Percentiles rank a stretch among this genome's conserved stretches.
These are phyloP conservation scores for Lenzites betulinus DNA, from an alignment of 768 basidiomycete genomes.

Conservation along the genomic window DNA sequence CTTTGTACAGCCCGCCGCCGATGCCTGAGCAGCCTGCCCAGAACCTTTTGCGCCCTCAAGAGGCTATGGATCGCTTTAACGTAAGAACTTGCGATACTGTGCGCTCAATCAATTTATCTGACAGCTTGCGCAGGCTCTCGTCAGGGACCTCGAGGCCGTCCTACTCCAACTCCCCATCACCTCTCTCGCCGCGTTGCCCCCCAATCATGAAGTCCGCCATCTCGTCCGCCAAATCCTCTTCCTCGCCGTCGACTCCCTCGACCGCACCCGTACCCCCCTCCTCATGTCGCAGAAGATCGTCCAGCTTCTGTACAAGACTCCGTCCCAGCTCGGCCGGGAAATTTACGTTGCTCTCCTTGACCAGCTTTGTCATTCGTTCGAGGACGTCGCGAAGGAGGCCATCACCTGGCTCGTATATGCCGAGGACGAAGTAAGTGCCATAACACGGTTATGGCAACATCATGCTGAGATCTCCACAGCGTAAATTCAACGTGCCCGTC, in stretches of 20 bases:
- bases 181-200: slow-evolving; percentile 68
- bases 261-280: slow-evolving; percentile 84
- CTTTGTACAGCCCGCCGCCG: slow-evolving; percentile 63
- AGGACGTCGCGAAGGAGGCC: slow-evolving; percentile 95
- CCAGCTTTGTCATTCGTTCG: slow-evolving; percentile 84
- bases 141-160: slow-evolving; percentile 77
- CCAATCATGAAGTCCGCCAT: slow-evolving; percentile 84
- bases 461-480: slow-evolving; percentile 47
- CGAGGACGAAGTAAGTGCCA: slow-evolving; percentile 79
- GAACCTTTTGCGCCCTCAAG: slow-evolving; percentile 63
- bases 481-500: slow-evolving; percentile 95
- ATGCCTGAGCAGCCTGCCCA: slow-evolving; percentile 52
- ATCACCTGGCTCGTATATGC: slow-evolving; percentile 96
- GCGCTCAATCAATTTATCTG: background rate
- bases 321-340: slow-evolving; percentile 83
- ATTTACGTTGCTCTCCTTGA: slow-evolving; percentile 90
- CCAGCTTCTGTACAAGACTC: slow-evolving; percentile 89
- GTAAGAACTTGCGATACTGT: slow-evolving; percentile 41
- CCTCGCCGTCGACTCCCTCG: slow-evolving; percentile 76
- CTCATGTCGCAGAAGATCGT: slow-evolving; percentile 97
- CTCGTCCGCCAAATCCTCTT: slow-evolving; percentile 81
- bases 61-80: slow-evolving; percentile 87
- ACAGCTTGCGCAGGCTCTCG: slow-evolving; percentile 37
- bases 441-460: slow-evolving; percentile 10
- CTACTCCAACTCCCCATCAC: slow-evolving; percentile 74